Conservation (phyloP, 2,329 filamentous ascomycete species). For the Aureobasidium sp. region DNA sequence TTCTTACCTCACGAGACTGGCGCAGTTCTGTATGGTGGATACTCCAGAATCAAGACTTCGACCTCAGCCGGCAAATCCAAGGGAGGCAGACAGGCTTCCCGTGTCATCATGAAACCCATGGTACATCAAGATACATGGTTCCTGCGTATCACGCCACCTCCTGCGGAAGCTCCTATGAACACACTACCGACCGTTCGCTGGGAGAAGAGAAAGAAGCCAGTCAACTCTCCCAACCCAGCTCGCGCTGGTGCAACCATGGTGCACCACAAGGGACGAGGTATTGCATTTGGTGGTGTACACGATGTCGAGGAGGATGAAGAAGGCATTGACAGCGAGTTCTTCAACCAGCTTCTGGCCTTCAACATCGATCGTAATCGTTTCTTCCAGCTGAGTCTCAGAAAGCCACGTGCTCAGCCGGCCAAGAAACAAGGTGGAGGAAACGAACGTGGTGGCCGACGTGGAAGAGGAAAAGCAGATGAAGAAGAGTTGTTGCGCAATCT, state of each 20-base stretch:
- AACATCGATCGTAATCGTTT: conserved; percentile 93
- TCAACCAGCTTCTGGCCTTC: conserved; percentile 85
- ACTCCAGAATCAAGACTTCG: conserved; percentile 77
- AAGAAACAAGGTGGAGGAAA: conserved; percentile 47
- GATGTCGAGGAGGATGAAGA: conserved; percentile 44
- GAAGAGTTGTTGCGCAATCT: conserved; percentile 83
- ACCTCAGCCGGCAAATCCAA: conserved; percentile 50
- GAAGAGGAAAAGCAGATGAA: conserved; percentile 80
- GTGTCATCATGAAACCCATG: conserved; percentile 72
- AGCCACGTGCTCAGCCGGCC: conserved; percentile 59
- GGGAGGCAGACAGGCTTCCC: conserved; percentile 51
- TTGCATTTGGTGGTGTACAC: conserved; percentile 89
- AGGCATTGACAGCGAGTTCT: conserved; percentile 95
- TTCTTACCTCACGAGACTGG: conserved; percentile 84
- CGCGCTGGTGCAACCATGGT: conserved; percentile 90
- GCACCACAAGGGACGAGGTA: conserved; percentile 84
- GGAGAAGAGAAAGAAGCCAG: conserved; percentile 88
- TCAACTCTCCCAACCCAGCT: conserved; percentile 74
- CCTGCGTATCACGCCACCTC: conserved; percentile 67
- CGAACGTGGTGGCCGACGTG: conserved; percentile 53
- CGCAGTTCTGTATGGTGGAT: conserved; percentile 85
- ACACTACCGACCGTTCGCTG: conserved; percentile 68
- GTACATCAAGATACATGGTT: conserved; percentile 96
- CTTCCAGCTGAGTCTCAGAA: conserved; percentile 71
- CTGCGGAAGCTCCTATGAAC: conserved; percentile 55